Evolutionary conservation across 1,284 basidiomycete species (phyloP).

Genomic region (Rhodotorula sp.): DNA sequence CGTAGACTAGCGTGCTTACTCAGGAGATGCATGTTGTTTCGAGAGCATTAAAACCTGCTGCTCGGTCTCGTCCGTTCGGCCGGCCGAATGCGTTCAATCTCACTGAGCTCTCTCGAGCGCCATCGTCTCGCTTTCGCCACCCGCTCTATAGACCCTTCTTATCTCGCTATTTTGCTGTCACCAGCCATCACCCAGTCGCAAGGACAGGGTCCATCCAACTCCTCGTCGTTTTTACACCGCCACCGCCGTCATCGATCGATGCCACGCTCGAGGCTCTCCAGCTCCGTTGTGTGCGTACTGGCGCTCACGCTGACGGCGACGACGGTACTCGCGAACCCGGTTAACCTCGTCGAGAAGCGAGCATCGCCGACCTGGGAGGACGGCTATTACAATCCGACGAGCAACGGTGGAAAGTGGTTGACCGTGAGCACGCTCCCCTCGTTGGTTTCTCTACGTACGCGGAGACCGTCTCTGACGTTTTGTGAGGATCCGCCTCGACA

Average conservation of each 20-base stretch:
- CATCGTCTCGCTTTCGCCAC: too few species aligned
- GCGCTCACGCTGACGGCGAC: background rate
- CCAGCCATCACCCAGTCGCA: too few species aligned
- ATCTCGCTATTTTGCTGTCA: too few species aligned
- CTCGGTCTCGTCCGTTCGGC: background rate
- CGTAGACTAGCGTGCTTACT: too few species aligned
- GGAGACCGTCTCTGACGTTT: background rate
- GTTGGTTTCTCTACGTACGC: background rate
- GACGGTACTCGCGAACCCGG: background rate
- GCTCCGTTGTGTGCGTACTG: too few species aligned
- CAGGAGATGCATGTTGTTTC: background rate
- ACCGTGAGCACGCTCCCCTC: conserved; percentile 18
- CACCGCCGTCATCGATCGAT: too few species aligned
- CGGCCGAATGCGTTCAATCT: too few species aligned
- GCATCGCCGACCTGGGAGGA: background rate
- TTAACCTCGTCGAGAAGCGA: background rate
- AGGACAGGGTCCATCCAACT: too few species aligned
- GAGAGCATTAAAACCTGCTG: background rate
- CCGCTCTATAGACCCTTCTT: too few species aligned
- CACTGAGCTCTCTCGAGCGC: too few species aligned
- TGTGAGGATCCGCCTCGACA: background rate
- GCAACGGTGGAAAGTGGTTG: conserved; percentile 51
- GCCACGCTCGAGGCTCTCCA: too few species aligned
- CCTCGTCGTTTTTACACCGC: too few species aligned
- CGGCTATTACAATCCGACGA: conserved; percentile 56